A percentile compares a stretch with the other conserved stretches of the same genome.
These are phyloP conservation scores for Fusarium piperis DNA, from an alignment of 2,329 filamentous ascomycete species.

Conservation along the genomic window DNA sequence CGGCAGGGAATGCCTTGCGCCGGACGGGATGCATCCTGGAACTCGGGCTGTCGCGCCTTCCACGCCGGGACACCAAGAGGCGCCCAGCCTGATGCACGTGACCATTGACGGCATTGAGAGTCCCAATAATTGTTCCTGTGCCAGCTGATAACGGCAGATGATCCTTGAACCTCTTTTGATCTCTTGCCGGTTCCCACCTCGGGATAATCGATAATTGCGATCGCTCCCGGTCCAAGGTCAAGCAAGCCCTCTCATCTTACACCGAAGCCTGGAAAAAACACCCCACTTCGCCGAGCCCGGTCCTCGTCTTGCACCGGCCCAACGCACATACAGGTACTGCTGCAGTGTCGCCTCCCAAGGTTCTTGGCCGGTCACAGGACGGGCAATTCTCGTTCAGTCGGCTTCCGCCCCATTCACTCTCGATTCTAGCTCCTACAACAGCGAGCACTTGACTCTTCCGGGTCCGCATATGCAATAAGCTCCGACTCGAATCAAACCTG, in stretches of 20 bases:
- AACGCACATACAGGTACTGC: conserved; percentile 6
- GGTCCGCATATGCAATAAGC: conserved; percentile 2
- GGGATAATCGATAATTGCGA: not conserved
- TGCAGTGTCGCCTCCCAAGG: conserved; percentile 15
- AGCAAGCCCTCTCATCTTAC: conserved; percentile 11
- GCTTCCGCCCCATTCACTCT: not conserved
- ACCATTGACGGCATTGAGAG: conserved; percentile 4
- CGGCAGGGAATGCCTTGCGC: conserved; percentile 1
- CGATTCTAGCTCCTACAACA: not conserved
- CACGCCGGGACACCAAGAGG: not conserved
- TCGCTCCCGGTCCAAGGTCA: not conserved
- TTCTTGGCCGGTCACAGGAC: conserved; percentile 20
- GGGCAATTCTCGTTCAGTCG: conserved; percentile 20
- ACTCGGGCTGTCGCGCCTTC: conserved; percentile 14
- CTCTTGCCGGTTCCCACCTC: not conserved
- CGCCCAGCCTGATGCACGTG: conserved; percentile 23
- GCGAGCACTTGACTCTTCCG: not conserved
- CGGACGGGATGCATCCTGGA: not conserved
- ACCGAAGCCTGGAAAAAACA: conserved; percentile 12
- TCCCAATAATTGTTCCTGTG: not conserved
- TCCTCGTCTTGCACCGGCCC: conserved; percentile 19
- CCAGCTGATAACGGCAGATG: not conserved
- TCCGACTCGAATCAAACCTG: conserved; percentile 8
- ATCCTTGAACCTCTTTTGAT: not conserved
- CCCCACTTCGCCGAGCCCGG: conserved; percentile 26